Conservation (phyloP, 1,284 basidiomycete genomes). For the Earliella scabrosa region DNA sequence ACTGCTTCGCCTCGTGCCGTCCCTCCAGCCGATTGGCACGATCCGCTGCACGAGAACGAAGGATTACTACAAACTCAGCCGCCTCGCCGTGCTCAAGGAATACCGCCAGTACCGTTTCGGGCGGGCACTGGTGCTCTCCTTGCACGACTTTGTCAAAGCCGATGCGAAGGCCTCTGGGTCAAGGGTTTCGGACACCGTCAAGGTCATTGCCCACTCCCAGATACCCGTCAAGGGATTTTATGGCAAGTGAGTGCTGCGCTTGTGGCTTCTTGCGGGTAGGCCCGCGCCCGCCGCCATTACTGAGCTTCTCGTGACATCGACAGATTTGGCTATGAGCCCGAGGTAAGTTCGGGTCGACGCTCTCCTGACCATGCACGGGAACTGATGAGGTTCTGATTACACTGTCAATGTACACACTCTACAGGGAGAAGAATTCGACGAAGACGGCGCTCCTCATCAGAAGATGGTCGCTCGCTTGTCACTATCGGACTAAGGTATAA, state of each 20-base stretch:
- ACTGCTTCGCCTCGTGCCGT: constrained; percentile 65
- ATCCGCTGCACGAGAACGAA: constrained; percentile 48
- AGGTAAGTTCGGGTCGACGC: constrained; percentile 49
- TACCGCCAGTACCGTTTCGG: constrained; percentile 70
- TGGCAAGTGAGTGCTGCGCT: constrained; percentile 56
- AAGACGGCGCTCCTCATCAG: constrained; percentile 82
- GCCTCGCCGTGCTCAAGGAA: constrained; percentile 68
- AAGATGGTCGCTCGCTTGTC: constrained; percentile 67
- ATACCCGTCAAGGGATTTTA: constrained; percentile 74
- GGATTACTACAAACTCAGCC: constrained; percentile 67
- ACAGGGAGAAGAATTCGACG: constrained; percentile 77
- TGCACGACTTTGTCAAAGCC: constrained; percentile 63
- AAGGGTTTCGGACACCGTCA: constrained; percentile 31
- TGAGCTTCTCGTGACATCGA: constrained; percentile 18
- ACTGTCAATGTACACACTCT: constrained; percentile 21
- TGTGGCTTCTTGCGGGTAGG: constrained; percentile 15
- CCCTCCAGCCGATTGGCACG: constrained; percentile 67
- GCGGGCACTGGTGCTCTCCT: constrained; percentile 57
- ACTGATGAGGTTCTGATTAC: constrained; percentile 17
- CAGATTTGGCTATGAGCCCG: constrained; percentile 72
- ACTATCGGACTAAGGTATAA: constrained; percentile 35
- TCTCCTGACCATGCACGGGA: constrained; percentile 6
- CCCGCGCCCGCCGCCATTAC: constrained; percentile 13
- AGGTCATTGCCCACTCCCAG: constrained; percentile 69
- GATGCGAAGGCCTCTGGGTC: constrained; percentile 33